A percentile compares a stretch with the other conserved stretches of the same genome.
These are phyloP conservation scores for Linnemannia zychae DNA, from an alignment of 192 early-diverging fungal genomes.

Conservation along the genomic window DNA sequence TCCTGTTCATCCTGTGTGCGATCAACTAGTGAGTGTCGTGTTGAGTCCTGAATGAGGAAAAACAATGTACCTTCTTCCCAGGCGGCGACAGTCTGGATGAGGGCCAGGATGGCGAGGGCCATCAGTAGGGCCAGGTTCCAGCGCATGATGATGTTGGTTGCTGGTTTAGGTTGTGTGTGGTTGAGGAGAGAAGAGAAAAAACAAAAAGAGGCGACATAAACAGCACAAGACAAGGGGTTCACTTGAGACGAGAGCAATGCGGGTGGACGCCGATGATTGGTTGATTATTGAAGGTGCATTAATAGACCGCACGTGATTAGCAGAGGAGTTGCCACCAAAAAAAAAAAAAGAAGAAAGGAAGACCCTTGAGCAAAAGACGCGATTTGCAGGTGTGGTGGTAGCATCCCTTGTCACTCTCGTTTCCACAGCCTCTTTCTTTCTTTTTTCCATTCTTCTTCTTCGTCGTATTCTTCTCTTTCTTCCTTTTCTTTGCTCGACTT, in stretches of 20 bases:
- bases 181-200: neutral
- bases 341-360: neutral
- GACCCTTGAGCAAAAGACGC: too few relatives aligned
- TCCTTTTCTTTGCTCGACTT: neutral
- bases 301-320: neutral
- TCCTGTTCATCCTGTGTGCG: neutral
- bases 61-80: slow-evolving; percentile 55
- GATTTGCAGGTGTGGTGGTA: too few relatives aligned
- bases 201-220: neutral
- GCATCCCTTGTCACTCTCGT: too few relatives aligned
- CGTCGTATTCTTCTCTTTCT: neutral
- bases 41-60: neutral
- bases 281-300: neutral
- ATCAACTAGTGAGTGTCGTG: neutral
- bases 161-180: neutral
- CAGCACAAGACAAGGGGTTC: neutral
- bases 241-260: neutral
- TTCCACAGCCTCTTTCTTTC: neutral
- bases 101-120: slow-evolving; percentile 50
- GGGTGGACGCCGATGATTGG: neutral
- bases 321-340: slow-evolving; percentile 9
- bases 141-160: slow-evolving; percentile 33
- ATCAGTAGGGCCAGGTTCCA: slow-evolving; percentile 53
- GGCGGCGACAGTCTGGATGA: slow-evolving; percentile 39
- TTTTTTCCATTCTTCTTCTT: neutral